Evolutionary conservation across 164 flowering plant genomes (phyloP).

Genomic region (Vitis amurensis): DNA sequence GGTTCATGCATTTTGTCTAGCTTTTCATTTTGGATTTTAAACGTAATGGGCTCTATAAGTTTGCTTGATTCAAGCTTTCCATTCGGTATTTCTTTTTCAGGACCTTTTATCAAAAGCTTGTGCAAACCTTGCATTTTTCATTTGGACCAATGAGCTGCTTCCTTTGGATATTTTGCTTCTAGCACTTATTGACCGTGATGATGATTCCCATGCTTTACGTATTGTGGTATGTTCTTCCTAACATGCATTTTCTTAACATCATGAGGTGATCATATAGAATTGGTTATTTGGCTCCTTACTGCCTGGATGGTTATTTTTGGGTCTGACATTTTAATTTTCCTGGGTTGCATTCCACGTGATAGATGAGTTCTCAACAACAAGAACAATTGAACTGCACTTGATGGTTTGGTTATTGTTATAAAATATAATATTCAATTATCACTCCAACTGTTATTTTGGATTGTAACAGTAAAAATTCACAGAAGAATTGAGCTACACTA

Average conservation of each 20-base stretch:
- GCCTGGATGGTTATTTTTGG: no score
- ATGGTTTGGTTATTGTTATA: no score
- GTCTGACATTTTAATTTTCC: no score
- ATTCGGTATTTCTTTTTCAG: slow-evolving; percentile 33
- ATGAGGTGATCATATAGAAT: neutral
- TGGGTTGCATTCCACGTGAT: neutral
- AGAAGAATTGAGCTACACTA: no score
- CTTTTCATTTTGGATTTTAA: neutral
- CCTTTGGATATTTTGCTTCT: slow-evolving; percentile 92
- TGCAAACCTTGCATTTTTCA: slow-evolving; percentile 68
- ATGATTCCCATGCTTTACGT: slow-evolving; percentile 88
- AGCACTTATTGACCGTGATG: slow-evolving; percentile 95
- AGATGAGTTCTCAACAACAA: no score
- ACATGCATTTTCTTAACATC: neutral
- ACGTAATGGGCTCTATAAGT: neutral
- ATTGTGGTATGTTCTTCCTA: slow-evolving; percentile 69
- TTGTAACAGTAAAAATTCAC: no score
- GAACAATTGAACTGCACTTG: no score
- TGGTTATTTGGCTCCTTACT: no score
- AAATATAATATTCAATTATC: no score
- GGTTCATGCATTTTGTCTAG: slow-evolving; percentile 31
- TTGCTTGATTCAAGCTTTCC: neutral
- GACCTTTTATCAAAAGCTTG: slow-evolving; percentile 76
- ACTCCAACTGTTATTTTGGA: no score
- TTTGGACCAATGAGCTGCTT: slow-evolving; percentile 92